Evolutionary conservation across 2,329 filamentous ascomycete species (phyloP).

Genomic region (Fusarium illudens): DNA sequence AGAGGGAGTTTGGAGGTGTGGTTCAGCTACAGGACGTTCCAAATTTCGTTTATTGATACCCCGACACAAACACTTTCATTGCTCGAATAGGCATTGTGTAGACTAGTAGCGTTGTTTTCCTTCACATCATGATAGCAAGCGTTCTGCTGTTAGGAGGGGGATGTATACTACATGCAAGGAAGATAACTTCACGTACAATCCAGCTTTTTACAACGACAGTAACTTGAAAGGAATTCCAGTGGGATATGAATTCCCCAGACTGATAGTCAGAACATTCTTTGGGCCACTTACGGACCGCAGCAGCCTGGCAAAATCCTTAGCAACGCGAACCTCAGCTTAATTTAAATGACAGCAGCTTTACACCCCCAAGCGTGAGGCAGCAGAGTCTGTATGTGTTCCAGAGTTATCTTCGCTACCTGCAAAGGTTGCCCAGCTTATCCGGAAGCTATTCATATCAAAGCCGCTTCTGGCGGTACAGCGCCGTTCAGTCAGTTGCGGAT

Average conservation of each 20-base stretch:
- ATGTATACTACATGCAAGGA: not conserved
- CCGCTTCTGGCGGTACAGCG: no score
- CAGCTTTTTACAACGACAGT: not conserved
- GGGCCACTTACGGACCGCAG: not conserved
- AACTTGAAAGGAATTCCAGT: not conserved
- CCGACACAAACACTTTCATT: not conserved
- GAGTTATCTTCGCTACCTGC: no score
- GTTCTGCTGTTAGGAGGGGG: not conserved
- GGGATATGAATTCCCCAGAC: no score
- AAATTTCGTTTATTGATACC: not conserved
- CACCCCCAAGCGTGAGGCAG: no score
- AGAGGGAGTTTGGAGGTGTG: not conserved
- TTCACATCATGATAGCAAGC: not conserved
- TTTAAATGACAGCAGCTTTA: no score
- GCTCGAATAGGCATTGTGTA: not conserved
- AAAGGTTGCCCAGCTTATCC: no score
- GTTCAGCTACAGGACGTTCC: not conserved
- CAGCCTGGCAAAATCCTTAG: no score
- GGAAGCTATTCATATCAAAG: no score
- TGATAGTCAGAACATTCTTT: not conserved
- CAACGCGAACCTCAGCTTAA: no score
- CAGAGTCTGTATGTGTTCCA: no score
- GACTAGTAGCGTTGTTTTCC: not conserved
- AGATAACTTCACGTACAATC: not conserved
- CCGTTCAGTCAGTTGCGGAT: not conserved